Evolutionary conservation across 495 filamentous ascomycete genomes (phyloP).

Genomic region (Talaromyces ruber): DNA sequence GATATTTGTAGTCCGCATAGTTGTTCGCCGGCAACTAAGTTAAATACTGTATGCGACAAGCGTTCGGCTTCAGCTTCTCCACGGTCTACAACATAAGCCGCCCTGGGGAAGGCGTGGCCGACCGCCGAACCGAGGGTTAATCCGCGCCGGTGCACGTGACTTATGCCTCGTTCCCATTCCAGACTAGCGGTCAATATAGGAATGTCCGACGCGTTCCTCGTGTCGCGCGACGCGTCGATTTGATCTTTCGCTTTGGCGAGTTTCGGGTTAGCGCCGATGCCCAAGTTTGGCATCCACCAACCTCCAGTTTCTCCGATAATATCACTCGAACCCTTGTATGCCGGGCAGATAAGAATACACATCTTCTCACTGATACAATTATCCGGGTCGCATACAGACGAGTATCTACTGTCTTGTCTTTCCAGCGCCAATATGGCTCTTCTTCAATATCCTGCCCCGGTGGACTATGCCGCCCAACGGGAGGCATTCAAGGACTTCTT

Average conservation of each 20-base stretch:
- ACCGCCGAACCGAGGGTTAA: constrained; percentile 25
- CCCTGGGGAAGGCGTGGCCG: constrained; percentile 13
- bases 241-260: constrained; percentile 1
- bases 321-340: not conserved
- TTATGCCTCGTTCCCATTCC: constrained; percentile 6
- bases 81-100: constrained; percentile 19
- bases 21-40: not conserved
- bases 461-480: constrained; percentile 82
- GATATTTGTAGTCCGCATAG: not conserved
- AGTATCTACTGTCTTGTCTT: not conserved
- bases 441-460: constrained; percentile 59
- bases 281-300: constrained; percentile 3
- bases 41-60: constrained; percentile 53
- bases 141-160: constrained; percentile 20
- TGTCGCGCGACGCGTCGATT: constrained; percentile 8
- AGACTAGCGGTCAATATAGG: not conserved
- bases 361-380: not conserved
- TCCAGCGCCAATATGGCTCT: constrained; percentile 60
- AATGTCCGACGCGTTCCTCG: constrained; percentile 7
- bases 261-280: constrained; percentile 5
- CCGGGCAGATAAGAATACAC: not conserved
- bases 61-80: constrained; percentile 55
- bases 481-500: constrained; percentile 86
- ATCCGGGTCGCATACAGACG: not conserved
- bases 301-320: constrained; percentile 4